Percentiles rank a stretch among this genome's conserved stretches.
These are phyloP conservation scores for Blakeslea trispora DNA, from an alignment of 371 early-diverging fungal genomes.

Conservation along the genomic window DNA sequence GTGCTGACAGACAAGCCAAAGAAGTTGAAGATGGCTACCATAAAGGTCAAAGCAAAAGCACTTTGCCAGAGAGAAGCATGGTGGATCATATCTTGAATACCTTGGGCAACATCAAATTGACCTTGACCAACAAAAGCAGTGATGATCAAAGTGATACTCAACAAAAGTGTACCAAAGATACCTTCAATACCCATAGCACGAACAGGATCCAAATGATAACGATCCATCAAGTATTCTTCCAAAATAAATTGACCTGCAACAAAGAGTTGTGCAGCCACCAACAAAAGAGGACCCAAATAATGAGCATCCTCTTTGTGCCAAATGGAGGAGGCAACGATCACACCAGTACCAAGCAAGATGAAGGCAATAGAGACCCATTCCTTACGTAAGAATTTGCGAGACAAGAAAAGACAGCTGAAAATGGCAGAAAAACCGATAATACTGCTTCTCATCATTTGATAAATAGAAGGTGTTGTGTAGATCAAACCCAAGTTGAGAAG, in stretches of 20 bases:
- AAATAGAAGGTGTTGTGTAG: slow-evolving; percentile 48
- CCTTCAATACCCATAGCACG: slow-evolving; percentile 54
- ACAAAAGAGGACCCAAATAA: slow-evolving; percentile 36
- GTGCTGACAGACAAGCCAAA: slow-evolving; percentile 48
- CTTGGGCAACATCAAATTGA: slow-evolving; percentile 30
- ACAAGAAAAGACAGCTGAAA: slow-evolving; percentile 40
- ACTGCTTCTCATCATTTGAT: slow-evolving; percentile 49
- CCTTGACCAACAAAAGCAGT: slow-evolving; percentile 26
- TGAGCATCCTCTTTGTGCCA: slow-evolving; percentile 4
- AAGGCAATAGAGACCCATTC: slow-evolving; percentile 40
- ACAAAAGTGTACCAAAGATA: slow-evolving; percentile 35
- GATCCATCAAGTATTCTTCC: slow-evolving; percentile 51
- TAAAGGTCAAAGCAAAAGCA: slow-evolving; percentile 35
- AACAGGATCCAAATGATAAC: slow-evolving; percentile 43
- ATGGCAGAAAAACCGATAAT: slow-evolving; percentile 53
- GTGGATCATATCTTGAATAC: slow-evolving; percentile 28
- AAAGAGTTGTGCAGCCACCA: slow-evolving; percentile 43
- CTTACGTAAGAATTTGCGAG: slow-evolving; percentile 39
- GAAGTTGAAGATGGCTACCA: slow-evolving; percentile 51
- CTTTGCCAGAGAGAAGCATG: slow-evolving; percentile 39
- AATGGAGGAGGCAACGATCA: slow-evolving; percentile 20
- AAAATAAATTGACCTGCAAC: slow-evolving; percentile 46
- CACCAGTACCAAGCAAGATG: slow-evolving; percentile 34
- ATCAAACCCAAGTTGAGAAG: slow-evolving; percentile 46
- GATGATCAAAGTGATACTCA: slow-evolving; percentile 23